A percentile compares a stretch with the other conserved stretches of the same genome.
phyloP scores from a whole-genome alignment of 345 rosid genomes.

The Salix exigua region DNA sequence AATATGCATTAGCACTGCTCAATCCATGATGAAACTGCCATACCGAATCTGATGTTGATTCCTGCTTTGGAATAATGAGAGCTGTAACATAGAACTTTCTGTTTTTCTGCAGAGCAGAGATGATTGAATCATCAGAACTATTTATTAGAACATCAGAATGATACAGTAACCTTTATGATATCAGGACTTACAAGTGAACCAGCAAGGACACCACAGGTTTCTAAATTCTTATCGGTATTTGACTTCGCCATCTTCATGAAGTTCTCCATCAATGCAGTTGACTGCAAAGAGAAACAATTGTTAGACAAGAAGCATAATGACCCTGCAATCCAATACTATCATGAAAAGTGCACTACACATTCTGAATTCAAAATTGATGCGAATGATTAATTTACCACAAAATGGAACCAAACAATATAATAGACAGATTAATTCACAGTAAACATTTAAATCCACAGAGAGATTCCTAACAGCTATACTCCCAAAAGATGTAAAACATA shows the following conservation, averaged over 20 bases:
- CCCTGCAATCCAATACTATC: background rate
- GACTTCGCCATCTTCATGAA: constrained; percentile 91
- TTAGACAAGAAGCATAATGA: background rate
- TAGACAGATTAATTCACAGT: background rate
- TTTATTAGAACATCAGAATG: background rate
- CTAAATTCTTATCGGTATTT: constrained; percentile 80
- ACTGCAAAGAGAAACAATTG: constrained; percentile 46
- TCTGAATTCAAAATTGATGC: background rate
- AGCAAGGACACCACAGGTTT: constrained; percentile 96
- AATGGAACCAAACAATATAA: background rate
- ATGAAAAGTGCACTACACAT: background rate
- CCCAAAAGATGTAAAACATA: background rate
- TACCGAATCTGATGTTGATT: constrained; percentile 91
- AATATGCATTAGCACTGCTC: constrained; percentile 2
- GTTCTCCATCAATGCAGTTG: constrained; percentile 83
- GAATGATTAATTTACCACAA: background rate
- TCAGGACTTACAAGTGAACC: constrained; percentile 79
- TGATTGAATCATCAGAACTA: constrained; percentile 18
- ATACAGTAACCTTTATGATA: constrained; percentile 5
- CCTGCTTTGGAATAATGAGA: constrained; percentile 95
- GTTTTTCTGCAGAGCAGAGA: constrained; percentile 58
- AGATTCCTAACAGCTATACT: background rate
- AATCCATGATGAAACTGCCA: constrained; percentile 19
- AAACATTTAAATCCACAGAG: background rate
- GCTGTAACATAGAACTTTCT: constrained; percentile 81